Evolutionary conservation across 2,329 filamentous ascomycete genomes (phyloP).

Genomic region (Fusarium illudens): DNA sequence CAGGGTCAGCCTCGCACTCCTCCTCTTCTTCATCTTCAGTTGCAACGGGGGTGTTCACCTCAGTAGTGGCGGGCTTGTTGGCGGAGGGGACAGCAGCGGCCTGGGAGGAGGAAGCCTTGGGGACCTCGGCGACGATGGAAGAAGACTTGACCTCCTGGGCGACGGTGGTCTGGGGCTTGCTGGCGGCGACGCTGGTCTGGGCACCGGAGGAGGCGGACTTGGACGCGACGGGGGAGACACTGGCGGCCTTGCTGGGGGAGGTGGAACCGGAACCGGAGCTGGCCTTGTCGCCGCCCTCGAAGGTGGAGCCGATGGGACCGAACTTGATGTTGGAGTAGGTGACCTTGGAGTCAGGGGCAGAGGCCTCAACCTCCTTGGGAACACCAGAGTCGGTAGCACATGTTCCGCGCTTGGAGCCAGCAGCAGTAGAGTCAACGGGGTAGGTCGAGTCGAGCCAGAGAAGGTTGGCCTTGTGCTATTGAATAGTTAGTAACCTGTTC

Average conservation of each 20-base stretch:
- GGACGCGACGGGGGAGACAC: constrained; percentile 1
- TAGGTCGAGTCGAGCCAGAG: constrained; percentile 76
- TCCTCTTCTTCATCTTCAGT: constrained; percentile 3
- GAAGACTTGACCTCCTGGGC: constrained; percentile 6
- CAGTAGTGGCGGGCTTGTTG: constrained; percentile 4
- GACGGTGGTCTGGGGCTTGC: constrained; percentile 12
- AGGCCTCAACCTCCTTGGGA: constrained; percentile 58
- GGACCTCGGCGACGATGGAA: not conserved
- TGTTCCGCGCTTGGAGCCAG: constrained; percentile 61
- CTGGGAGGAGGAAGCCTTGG: constrained; percentile 1
- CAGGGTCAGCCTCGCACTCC: constrained; percentile 6
- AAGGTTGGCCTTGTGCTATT: constrained; percentile 69
- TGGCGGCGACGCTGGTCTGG: constrained; percentile 1
- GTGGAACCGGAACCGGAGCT: not conserved
- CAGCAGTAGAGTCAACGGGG: constrained; percentile 57
- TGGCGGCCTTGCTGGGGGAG: not conserved
- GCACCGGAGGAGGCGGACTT: not conserved
- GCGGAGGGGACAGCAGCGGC: not conserved
- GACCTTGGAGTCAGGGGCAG: constrained; percentile 57
- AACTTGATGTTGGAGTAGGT: constrained; percentile 67
- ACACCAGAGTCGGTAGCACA: constrained; percentile 62
- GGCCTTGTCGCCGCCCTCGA: constrained; percentile 33
- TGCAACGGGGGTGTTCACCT: constrained; percentile 1
- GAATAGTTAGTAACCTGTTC: not conserved
- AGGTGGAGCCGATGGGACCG: constrained; percentile 63